A percentile compares a stretch with the other conserved stretches of the same genome.
phyloP scores from a whole-genome alignment of 129 eudicot genomes.

The Arctium minus region DNA sequence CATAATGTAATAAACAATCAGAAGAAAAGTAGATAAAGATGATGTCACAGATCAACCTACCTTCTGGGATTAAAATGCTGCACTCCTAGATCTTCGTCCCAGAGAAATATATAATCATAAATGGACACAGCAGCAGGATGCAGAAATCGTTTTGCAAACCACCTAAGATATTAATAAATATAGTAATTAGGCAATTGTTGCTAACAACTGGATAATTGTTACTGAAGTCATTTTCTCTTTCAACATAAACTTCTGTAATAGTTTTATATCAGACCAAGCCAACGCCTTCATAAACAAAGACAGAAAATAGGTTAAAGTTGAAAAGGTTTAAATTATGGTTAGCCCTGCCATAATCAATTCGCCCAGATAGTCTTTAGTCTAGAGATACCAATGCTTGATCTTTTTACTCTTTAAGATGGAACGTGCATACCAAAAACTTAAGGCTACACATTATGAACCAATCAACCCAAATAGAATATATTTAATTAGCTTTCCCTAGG shows the following conservation, averaged over 20 bases:
- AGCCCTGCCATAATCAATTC: neutral
- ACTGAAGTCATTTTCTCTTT: neutral
- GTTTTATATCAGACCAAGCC: neutral
- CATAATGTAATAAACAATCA: neutral
- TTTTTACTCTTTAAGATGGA: neutral
- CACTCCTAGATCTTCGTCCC: constrained; percentile 97
- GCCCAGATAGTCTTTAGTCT: neutral
- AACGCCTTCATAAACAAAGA: neutral
- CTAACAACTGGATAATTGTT: neutral
- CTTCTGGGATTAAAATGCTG: constrained; percentile 79
- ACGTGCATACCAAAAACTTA: neutral
- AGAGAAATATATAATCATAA: constrained; percentile 85
- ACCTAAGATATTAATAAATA: constrained; percentile 43
- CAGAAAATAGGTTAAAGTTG: neutral
- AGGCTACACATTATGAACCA: neutral
- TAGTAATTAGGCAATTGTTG: neutral
- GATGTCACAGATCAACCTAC: constrained; percentile 28
- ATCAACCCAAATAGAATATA: neutral
- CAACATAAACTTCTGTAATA: neutral
- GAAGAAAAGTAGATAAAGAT: neutral
- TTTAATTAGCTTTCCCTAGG: neutral
- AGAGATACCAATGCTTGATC: neutral
- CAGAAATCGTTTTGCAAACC: constrained; percentile 96
- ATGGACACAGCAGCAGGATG: constrained; percentile 84
- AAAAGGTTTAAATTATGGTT: neutral